Conservation (phyloP, 257 asterid genomes). For the Pogostemon cablin region DNA sequence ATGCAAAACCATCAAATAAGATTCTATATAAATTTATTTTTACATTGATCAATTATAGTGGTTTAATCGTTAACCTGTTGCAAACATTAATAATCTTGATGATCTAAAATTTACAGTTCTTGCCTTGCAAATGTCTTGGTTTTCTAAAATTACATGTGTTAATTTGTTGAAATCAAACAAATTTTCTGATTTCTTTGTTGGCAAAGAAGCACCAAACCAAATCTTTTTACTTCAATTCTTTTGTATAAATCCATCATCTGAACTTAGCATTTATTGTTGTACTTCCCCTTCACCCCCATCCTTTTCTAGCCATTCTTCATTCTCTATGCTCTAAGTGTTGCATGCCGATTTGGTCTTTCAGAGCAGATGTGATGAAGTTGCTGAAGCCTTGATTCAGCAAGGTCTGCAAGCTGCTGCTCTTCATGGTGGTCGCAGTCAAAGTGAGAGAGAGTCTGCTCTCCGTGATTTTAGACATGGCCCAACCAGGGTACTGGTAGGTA, state of each 20-base stretch:
- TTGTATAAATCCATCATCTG: conserved; percentile 7
- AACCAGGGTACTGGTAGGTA: conserved; percentile 65
- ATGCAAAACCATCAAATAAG: not conserved
- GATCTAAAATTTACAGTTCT: not conserved
- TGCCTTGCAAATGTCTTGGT: conserved; percentile 18
- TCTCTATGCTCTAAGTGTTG: conserved; percentile 32
- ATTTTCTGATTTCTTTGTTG: conserved; percentile 1
- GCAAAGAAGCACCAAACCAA: not conserved
- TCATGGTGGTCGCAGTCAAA: conserved; percentile 95
- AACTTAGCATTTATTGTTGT: conserved; percentile 23
- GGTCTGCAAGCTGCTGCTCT: conserved; percentile 82
- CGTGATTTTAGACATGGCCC: conserved; percentile 80
- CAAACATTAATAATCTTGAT: not conserved
- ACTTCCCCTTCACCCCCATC: conserved; percentile 14
- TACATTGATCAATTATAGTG: not conserved
- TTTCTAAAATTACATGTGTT: not conserved
- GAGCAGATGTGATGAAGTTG: conserved; percentile 91
- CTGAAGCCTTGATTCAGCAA: conserved; percentile 79
- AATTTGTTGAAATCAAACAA: conserved; percentile 6
- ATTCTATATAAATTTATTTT: not conserved
- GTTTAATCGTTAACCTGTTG: conserved; percentile 15
- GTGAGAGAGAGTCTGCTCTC: conserved; percentile 85
- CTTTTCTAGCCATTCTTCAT: conserved; percentile 1
- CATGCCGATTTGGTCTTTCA: conserved; percentile 45
- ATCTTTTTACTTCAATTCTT: conserved; percentile 4